phyloP scores from a whole-genome alignment of 768 basidiomycete species.

The Russula olivacea region DNA sequence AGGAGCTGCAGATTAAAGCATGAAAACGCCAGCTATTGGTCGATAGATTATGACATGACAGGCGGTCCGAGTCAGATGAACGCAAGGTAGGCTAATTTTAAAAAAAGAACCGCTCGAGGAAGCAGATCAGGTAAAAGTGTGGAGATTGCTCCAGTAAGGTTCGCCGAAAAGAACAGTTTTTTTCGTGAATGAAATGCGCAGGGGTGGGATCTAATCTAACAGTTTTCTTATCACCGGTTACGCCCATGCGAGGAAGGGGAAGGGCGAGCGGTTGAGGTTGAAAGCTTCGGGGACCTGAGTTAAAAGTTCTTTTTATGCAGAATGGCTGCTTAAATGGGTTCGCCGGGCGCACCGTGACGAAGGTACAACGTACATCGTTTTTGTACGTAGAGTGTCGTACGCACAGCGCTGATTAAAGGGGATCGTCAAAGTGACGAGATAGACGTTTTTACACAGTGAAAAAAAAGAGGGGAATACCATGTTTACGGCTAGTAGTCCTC shows the following conservation, averaged over 20 bases:
- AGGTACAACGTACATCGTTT: not conserved
- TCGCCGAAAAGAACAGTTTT: not conserved
- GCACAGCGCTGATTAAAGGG: not conserved
- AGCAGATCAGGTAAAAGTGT: not conserved
- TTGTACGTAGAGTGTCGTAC: not conserved
- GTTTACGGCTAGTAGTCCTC: not conserved
- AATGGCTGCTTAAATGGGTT: not conserved
- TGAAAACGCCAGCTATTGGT: not conserved
- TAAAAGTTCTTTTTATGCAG: not conserved
- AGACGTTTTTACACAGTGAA: not conserved
- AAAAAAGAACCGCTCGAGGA: not conserved
- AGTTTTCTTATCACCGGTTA: not conserved
- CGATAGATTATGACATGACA: not conserved
- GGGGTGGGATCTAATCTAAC: not conserved
- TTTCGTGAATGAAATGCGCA: not conserved
- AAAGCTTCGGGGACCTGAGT: constrained; percentile 3
- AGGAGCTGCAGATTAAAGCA: not conserved
- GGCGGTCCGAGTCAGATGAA: not conserved
- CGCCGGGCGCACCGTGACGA: not conserved
- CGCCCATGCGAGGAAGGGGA: not conserved
- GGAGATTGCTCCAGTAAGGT: not conserved
- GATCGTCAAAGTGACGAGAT: not conserved
- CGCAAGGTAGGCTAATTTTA: not conserved
- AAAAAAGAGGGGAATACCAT: not conserved
- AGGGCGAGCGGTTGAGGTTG: constrained; percentile 2